These are phyloP conservation scores for Eucalyptus tenuipes DNA, from an alignment of 345 rosid genomes.

Conservation along the genomic window DNA sequence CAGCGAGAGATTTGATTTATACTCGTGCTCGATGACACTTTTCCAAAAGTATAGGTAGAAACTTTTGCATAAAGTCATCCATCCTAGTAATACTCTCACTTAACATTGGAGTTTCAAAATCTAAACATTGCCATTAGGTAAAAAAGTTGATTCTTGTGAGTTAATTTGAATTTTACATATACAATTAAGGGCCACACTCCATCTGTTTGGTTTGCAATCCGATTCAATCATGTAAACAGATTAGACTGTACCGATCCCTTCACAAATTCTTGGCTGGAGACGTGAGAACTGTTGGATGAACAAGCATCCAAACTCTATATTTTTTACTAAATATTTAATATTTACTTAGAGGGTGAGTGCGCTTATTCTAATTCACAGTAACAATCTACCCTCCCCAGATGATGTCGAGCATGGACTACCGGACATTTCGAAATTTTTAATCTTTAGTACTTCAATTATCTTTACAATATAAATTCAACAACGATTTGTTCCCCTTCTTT, in stretches of 20 bases:
- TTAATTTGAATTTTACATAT: too few species aligned
- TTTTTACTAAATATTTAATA: too few species aligned
- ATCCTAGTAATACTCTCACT: rapidly evolving
- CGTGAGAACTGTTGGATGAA: background rate
- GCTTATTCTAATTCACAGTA: background rate
- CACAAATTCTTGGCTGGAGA: background rate
- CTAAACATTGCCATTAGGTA: background rate
- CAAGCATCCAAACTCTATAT: background rate
- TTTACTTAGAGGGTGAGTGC: background rate
- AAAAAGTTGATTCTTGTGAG: background rate
- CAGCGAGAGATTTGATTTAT: too few species aligned
- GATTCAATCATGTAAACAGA: too few species aligned
- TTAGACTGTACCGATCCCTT: background rate
- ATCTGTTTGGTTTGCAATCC: background rate
- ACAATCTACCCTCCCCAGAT: background rate
- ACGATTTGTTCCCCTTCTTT: background rate
- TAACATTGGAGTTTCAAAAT: background rate
- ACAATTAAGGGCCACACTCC: background rate
- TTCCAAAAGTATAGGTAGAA: background rate
- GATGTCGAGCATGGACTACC: background rate
- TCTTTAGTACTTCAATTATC: background rate
- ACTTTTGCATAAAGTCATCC: background rate
- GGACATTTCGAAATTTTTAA: background rate
- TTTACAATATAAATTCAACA: background rate
- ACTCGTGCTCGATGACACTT: background rate